Evolutionary conservation across 805 yeast genomes (phyloP).

Genomic region (Novakomyces olei): DNA sequence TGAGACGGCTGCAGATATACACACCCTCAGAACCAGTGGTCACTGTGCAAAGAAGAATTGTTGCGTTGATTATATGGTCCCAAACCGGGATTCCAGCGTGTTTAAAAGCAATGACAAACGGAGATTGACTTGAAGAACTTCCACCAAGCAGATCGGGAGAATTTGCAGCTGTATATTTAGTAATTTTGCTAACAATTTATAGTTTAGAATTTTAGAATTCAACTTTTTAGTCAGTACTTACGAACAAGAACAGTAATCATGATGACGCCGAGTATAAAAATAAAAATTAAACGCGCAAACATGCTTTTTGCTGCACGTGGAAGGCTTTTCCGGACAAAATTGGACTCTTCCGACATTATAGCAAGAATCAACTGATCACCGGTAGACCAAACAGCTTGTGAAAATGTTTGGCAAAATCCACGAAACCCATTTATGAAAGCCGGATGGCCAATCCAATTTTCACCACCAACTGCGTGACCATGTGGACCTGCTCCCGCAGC

Average conservation of each 20-base stretch:
- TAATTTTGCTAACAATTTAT: too few species aligned
- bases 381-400: too few species aligned
- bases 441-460: conserved; percentile 39
- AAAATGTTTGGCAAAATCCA: too few species aligned
- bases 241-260: conserved; percentile 49
- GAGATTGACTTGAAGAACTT: conserved; percentile 41
- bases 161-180: too few species aligned
- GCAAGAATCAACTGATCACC: too few species aligned
- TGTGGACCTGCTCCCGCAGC: conserved; percentile 38
- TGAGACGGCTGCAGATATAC: conserved; percentile 27
- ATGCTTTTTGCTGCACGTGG: conserved; percentile 64
- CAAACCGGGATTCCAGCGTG: conserved; percentile 45
- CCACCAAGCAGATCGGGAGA: conserved; percentile 27
- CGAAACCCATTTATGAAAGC: conserved; percentile 41
- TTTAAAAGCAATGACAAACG: conserved; percentile 49
- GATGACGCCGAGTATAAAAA: conserved; percentile 38
- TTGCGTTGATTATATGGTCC: conserved; percentile 48
- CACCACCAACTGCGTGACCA: conserved; percentile 34
- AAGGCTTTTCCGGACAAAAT: conserved; percentile 31
- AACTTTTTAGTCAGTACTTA: too few species aligned
- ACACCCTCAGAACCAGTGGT: conserved; percentile 58
- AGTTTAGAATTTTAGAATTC: too few species aligned
- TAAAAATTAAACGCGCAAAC: conserved; percentile 57
- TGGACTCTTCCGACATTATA: too few species aligned
- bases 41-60: conserved; percentile 41